Base-by-base conservation (phyloP, 2,329 filamentous ascomycete species). In the Hymenoscyphus salicellus region DNA sequence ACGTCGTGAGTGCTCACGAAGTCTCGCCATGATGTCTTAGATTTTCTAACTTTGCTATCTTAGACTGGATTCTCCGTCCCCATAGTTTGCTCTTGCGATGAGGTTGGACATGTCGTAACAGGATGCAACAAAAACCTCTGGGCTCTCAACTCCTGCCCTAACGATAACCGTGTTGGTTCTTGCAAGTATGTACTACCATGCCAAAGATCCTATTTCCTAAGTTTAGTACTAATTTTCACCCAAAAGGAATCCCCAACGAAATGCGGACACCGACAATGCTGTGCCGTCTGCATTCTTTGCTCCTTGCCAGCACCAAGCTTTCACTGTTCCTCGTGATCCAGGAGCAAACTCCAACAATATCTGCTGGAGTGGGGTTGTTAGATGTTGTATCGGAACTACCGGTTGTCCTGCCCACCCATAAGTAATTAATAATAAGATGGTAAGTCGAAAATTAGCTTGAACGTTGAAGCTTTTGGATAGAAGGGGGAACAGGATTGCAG, bases 341-440 rank as follows among this genome's bases (percentile, higher is more conserved):
- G 41, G 17, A 14, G 60, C 60, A 3, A 62, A 62, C 16, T 6
- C 52, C 11, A 30, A 38, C 20, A 55, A n/a, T 16, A 55, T 32
- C 14, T 62, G 60, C 36, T 8, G n/a, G n/a, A 57, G 33, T 28
- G 52, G 52, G 11, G 38, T 46, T 5, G 28, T 62, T 20, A 46
- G 17, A 20, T 62, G 60, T n/a, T 62, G 60, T 57, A 55, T 62
- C 10, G 60, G 60, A 43, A 46, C 52, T 56, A 43, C 23, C 60
- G n/a, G n/a, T n/a, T n/a, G 33, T 38, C 38, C n/a, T 38, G 38
- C 20, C 11, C n/a, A 52, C 23, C 20, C 46, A 23, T 52, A 52
- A 26, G 20, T 52, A 23, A 52, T 52, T 23, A 16, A 23, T 52
- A 52, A 52, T 52, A 10, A 5, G 3, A 23, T 23, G 3, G 20